Percentiles rank a stretch among this genome's conserved stretches.
Conservation (phyloP, 768 basidiomycete genomes). For the Pleurotus ostreatus region DNA sequence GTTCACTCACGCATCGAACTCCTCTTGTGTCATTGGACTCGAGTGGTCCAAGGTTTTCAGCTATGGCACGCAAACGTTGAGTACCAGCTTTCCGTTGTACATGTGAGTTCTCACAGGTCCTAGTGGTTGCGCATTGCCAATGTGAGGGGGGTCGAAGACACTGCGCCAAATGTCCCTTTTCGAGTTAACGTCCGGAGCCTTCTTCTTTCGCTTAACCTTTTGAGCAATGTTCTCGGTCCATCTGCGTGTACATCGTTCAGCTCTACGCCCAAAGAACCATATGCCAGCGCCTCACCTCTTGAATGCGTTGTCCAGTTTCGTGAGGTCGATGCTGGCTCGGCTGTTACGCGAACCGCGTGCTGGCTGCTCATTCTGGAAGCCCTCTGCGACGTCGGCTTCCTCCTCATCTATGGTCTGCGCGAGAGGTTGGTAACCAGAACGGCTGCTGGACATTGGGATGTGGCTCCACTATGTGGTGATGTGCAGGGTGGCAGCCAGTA, state of each 20-base stretch:
- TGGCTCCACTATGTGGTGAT: constrained; percentile 4
- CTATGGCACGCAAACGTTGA: constrained; percentile 27
- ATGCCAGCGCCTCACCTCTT: constrained; percentile 48
- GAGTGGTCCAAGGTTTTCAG: constrained; percentile 81
- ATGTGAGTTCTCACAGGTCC: constrained; percentile 28
- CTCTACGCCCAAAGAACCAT: not conserved
- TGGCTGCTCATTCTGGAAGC: constrained; percentile 16
- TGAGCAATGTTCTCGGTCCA: constrained; percentile 88
- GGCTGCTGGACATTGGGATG: constrained; percentile 22
- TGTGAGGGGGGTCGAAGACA: constrained; percentile 67
- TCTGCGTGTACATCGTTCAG: constrained; percentile 28
- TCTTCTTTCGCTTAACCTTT: constrained; percentile 78
- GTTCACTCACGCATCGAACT: constrained; percentile 64
- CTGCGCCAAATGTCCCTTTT: constrained; percentile 76
- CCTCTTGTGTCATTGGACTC: constrained; percentile 66
- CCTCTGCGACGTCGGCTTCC: constrained; percentile 34
- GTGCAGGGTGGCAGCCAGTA: not conserved
- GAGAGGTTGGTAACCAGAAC: constrained; percentile 47
- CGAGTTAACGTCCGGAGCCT: constrained; percentile 48
- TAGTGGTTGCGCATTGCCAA: constrained; percentile 25
- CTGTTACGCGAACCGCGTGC: constrained; percentile 33
- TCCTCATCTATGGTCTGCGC: constrained; percentile 38
- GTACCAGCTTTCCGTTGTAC: too few species aligned
- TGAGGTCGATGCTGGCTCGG: constrained; percentile 72
- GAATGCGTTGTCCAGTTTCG: constrained; percentile 78